Base-by-base conservation (phyloP, 2,329 filamentous ascomycete genomes). In the Aspergillus puulaauensis region DNA sequence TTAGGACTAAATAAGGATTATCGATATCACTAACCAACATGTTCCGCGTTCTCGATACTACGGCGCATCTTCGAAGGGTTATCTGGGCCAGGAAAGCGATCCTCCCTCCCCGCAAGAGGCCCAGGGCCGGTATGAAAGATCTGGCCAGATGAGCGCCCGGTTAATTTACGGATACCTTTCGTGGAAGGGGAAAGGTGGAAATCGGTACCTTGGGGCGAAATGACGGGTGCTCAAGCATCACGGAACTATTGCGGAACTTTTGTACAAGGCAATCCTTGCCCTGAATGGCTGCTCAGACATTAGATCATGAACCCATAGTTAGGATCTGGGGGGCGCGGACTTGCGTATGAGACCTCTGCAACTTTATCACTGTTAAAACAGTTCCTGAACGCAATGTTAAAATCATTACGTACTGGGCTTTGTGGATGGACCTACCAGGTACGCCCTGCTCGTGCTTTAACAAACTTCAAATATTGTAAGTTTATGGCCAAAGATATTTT, bases 241-340 rank as follows among this genome's bases (percentile, higher is more conserved):
- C 92, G 0, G 91, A 93, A 40, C 91, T 96, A 78, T 99, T 99
- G 37, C 95, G 88, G 70, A 99, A 99, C 71, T 98, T 97, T 73
- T 96, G 90, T 6, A 97, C 86, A 0, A 98, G 82, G 62, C 91
- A 93, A 69, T 96, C 92, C 62, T 89, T 89, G 46, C 95, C 95
- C 78, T 99, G 95, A 59, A 96, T 93, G 12, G 93, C 90, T 92
- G 57, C 49, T 37, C 52, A 19, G 12, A 9, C 56, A 51, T 78
- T 55, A 78, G 69, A 48, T 62, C 54, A 43, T 35, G 33, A 47
- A 44, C 7, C 12, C 17, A n/a, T 19, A 50, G 35, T 24, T 7
- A 12, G 47, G 17, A 11, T 24, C 12, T 8, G 33, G 39, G 41
- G 23, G 21, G 50, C 47, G 81, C 88, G 78, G 75, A 92, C 90